These are phyloP conservation scores for Saccharum officinarum DNA, from an alignment of 176 grass and related monocot genomes.

Conservation along the genomic window DNA sequence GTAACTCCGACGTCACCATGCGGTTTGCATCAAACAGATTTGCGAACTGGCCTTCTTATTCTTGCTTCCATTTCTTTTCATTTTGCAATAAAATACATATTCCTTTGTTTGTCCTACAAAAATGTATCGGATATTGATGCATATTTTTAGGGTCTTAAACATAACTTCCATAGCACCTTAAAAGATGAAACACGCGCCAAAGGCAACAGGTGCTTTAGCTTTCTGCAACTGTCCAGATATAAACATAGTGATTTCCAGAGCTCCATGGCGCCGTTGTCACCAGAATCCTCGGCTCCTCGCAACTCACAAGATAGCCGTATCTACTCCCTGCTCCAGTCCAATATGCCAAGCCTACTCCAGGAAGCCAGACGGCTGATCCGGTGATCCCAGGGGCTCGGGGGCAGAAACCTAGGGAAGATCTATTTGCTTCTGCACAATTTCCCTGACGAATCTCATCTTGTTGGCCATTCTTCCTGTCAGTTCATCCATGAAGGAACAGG, in stretches of 20 bases:
- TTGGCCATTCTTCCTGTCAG: not conserved
- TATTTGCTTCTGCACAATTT: not conserved
- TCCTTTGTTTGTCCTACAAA: not conserved
- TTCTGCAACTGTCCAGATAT: not conserved
- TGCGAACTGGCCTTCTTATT: not conserved
- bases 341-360: not conserved
- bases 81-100: not conserved
- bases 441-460: not conserved
- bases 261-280: not conserved
- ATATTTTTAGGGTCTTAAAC: not conserved
- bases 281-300: not conserved
- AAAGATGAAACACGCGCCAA: not conserved
- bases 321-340: not conserved
- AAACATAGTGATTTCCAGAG: not conserved
- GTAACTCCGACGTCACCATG: not conserved
- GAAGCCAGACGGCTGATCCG: not conserved
- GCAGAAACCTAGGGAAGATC: not conserved
- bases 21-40: not conserved
- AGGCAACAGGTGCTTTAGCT: not conserved
- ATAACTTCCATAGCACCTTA: not conserved
- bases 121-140: not conserved
- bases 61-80: not conserved
- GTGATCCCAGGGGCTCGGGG: not conserved
- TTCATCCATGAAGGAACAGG: not conserved
- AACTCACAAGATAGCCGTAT: not conserved